A percentile compares a stretch with the other conserved stretches of the same genome.
These are phyloP conservation scores for Patellifolia procumbens DNA, from an alignment of 179 eudicot genomes.

Conservation along the genomic window DNA sequence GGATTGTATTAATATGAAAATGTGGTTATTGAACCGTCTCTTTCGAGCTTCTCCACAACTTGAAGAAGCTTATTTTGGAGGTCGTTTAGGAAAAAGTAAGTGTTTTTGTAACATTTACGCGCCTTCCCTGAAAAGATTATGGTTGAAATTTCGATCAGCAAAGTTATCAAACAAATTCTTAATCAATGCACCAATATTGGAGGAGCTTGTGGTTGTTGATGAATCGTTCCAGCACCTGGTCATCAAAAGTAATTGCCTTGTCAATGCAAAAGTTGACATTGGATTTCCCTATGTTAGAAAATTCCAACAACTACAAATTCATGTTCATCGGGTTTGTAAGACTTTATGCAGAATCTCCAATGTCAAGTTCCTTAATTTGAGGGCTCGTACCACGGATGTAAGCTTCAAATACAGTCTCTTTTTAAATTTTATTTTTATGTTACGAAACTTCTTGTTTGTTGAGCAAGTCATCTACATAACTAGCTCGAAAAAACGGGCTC, in stretches of 20 bases:
- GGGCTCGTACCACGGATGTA: background rate
- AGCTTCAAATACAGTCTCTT: background rate
- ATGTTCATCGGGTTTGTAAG: background rate
- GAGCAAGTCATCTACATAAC: background rate
- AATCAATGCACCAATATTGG: background rate
- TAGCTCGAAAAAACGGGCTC: too few relatives aligned
- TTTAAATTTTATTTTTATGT: background rate
- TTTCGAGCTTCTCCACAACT: constrained; percentile 1
- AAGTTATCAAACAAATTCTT: background rate
- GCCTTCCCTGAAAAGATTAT: background rate
- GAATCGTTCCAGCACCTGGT: background rate
- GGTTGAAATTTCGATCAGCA: background rate
- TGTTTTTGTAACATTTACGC: background rate
- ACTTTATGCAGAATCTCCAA: background rate
- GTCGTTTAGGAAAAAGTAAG: background rate
- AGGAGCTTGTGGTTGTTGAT: constrained; percentile 8
- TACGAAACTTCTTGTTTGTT: too few relatives aligned
- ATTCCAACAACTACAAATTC: background rate
- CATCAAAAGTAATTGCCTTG: background rate
- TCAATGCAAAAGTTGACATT: background rate
- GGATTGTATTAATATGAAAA: background rate
- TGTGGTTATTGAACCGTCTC: background rate
- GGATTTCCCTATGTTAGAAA: background rate
- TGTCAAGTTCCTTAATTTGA: constrained; percentile 2
- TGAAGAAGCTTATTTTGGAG: background rate